These are phyloP conservation scores for Penicillium thymicola DNA, from an alignment of 2,329 filamentous ascomycete genomes.

Conservation along the genomic window DNA sequence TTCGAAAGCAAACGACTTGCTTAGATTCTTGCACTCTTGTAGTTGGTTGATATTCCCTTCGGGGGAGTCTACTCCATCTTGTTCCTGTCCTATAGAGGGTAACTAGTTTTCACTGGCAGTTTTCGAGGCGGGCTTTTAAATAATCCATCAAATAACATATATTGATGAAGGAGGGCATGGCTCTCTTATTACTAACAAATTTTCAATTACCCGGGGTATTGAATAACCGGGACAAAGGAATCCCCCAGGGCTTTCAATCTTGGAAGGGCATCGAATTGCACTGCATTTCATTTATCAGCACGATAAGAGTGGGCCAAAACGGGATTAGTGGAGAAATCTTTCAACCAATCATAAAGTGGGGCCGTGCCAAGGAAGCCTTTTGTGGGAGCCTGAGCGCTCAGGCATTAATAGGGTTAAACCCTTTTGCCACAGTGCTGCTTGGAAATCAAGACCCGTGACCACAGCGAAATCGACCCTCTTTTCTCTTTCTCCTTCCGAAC, in stretches of 20 bases:
- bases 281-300: background rate
- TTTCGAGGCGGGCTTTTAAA: background rate
- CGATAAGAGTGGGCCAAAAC: background rate
- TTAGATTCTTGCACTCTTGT: background rate
- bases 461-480: conserved; percentile 11
- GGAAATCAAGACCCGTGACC: conserved; percentile 41
- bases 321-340: background rate
- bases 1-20: background rate
- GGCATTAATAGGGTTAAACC: conserved; percentile 36
- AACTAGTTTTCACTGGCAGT: background rate
- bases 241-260: background rate
- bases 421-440: conserved; percentile 42
- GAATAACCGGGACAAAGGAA: background rate
- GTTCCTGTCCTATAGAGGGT: background rate
- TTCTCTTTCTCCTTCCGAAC: conserved; percentile 32
- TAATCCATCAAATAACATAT: background rate
- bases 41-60: background rate
- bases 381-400: background rate
- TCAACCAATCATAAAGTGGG: background rate
- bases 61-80: background rate
- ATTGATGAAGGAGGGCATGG: background rate
- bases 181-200: background rate
- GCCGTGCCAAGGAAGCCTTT: too few relatives aligned
- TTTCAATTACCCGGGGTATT: background rate
- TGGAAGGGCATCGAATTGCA: background rate